Evolutionary conservation across 2,329 filamentous ascomycete species (phyloP).

Genomic region (Pleurostoma richardsiae): DNA sequence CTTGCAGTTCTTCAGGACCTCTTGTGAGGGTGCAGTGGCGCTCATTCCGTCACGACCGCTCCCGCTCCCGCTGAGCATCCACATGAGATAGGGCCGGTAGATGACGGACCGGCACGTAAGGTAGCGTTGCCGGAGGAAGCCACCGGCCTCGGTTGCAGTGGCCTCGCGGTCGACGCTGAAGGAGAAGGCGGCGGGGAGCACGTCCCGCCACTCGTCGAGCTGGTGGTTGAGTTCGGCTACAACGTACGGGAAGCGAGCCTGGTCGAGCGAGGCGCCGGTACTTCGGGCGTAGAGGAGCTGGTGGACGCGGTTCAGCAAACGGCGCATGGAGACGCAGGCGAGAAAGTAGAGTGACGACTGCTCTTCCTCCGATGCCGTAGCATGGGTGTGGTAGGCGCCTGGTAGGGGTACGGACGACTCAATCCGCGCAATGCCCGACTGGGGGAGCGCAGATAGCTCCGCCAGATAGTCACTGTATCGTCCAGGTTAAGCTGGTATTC

Average conservation of each 20-base stretch:
- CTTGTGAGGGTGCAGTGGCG: conserved; percentile 19
- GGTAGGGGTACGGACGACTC: conserved; percentile 45
- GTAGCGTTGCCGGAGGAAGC: conserved; percentile 44
- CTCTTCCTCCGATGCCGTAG: conserved; percentile 30
- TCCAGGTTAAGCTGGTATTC: not conserved
- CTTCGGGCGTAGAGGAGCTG: conserved; percentile 42
- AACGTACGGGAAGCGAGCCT: conserved; percentile 38
- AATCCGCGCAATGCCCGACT: conserved; percentile 44
- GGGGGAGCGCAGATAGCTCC: conserved; percentile 43
- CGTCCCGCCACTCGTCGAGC: conserved; percentile 42
- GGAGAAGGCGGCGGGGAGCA: conserved; percentile 34
- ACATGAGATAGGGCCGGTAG: conserved; percentile 45
- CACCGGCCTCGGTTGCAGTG: conserved; percentile 33
- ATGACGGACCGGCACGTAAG: conserved; percentile 47
- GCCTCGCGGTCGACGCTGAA: conserved; percentile 28
- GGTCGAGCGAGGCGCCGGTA: conserved; percentile 37
- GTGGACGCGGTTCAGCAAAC: conserved; percentile 41
- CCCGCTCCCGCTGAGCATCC: conserved; percentile 35
- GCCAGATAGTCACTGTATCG: conserved; percentile 41
- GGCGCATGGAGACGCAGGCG: conserved; percentile 46
- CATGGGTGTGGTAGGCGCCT: conserved; percentile 39
- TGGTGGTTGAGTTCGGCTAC: conserved; percentile 44
- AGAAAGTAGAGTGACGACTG: conserved; percentile 47
- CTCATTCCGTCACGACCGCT: conserved; percentile 15
- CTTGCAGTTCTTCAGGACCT: conserved; percentile 34